Base-by-base conservation (phyloP, 2,329 filamentous ascomycete species). In the Xylaria sp. region DNA sequence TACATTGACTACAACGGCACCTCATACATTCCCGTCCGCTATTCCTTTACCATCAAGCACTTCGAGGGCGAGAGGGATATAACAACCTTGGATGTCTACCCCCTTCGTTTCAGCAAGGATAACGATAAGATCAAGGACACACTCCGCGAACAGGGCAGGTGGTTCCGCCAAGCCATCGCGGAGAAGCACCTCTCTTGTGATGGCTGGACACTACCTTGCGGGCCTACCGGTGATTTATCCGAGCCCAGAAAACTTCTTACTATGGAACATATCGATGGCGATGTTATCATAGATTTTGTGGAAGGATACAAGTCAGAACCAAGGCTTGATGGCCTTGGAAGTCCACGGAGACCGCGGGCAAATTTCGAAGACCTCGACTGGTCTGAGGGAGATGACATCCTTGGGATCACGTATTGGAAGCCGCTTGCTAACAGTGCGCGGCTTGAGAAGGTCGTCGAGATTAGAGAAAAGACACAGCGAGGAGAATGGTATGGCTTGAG, bases 271-370 rank as follows among this genome's bases (percentile, higher is more conserved):
- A 24, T 60, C 30, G 57, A 60, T 11, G 27, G 57, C 45, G 42
- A 48, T 50, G 57, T 60, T 17, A 60, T 60, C 24, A 36, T 60
- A 32, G 57, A 60, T 36, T 60, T 60, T 36, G 39, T 19, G 24
- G 57, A 60, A 50, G 58, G 19, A 53, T 61, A 27, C 55, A 47
- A 58, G 27, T 47, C 55, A 6, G 55, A 58, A 30, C 3, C 32
- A 21, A 56, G n/a, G 7, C 17, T 39, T 39, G 7, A 7, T 39
- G 7, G 17, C 53, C 17, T 36, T 39, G 53, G 17, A 51, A 4
- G 21, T 4, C 12, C 48, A 27, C 12, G 48, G 48, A 51, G 19
- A 17, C 2, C 5, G 21, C 21, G 3, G 24, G 21, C 2, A 11
- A 2, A 8, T 50, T 50, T 3, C 3, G 19, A 50, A 8, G 2